Evolutionary conservation across 73 alveolate species (phyloP).

Genomic region (Symbiodinium natans): DNA sequence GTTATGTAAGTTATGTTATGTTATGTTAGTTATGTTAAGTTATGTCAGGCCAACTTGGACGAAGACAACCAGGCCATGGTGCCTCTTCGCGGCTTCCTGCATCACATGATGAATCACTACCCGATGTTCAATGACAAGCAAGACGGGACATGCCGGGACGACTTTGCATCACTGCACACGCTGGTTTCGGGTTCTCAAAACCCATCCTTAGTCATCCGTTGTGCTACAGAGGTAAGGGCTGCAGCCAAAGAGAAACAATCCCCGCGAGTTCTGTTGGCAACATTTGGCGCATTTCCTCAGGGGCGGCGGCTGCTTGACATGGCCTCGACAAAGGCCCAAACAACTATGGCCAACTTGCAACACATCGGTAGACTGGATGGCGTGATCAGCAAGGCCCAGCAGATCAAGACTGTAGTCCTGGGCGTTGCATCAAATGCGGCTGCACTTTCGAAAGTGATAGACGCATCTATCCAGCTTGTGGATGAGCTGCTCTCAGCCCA

Average conservation of each 20-base stretch:
- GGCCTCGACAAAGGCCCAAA: neutral
- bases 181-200: neutral
- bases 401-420: neutral
- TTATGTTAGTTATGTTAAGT: too few relatives aligned
- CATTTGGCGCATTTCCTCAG: neutral
- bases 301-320: neutral
- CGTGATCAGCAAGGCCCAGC: neutral
- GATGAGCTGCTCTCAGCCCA: neutral
- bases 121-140: neutral
- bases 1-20: too few relatives aligned
- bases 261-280: neutral
- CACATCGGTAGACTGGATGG: neutral
- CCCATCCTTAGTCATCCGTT: neutral
- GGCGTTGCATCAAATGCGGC: neutral
- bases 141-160: neutral
- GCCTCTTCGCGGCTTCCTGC: neutral
- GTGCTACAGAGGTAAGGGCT: neutral
- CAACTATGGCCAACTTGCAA: neutral
- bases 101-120: neutral
- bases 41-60: neutral
- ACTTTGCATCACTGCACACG: neutral
- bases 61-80: neutral
- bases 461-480: neutral
- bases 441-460: neutral
- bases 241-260: neutral